Percentiles rank a stretch among this genome's conserved stretches.
phyloP scores from a whole-genome alignment of 1,284 basidiomycete genomes.

The Schizophyllum commune region DNA sequence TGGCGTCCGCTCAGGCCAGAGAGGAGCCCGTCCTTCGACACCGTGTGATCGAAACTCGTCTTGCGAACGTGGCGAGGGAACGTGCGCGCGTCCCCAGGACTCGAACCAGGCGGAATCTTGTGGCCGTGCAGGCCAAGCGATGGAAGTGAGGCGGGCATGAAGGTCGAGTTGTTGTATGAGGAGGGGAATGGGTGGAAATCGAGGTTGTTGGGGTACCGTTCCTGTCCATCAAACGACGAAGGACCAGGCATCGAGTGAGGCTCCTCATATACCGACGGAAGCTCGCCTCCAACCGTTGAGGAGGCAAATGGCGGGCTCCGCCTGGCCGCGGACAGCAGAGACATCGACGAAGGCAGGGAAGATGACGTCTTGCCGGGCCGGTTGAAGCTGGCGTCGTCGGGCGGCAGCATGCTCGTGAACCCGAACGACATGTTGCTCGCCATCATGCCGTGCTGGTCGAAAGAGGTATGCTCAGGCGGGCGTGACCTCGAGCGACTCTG shows the following conservation, averaged over 20 bases:
- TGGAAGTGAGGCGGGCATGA: conserved; percentile 62
- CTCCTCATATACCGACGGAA: conserved; percentile 55
- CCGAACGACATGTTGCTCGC: conserved; percentile 9
- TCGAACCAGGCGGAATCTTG: conserved; percentile 31
- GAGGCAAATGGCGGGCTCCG: conserved; percentile 36
- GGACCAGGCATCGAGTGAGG: conserved; percentile 23
- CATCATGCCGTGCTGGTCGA: conserved; percentile 29
- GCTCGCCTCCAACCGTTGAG: conserved; percentile 28
- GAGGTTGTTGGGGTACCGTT: conserved; percentile 29
- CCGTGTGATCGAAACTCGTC: conserved; percentile 89
- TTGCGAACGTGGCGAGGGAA: conserved; percentile 83
- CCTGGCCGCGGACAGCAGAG: conserved; percentile 39
- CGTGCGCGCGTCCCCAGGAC: conserved; percentile 36
- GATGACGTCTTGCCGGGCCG: conserved; percentile 12
- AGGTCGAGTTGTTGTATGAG: conserved; percentile 40
- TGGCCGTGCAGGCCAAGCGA: conserved; percentile 53
- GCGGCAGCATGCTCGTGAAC: conserved; percentile 11
- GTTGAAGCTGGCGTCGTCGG: background rate
- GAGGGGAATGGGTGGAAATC: conserved; percentile 34
- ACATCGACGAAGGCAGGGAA: conserved; percentile 35
- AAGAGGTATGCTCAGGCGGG: conserved; percentile 43
- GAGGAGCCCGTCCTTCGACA: conserved; percentile 58
- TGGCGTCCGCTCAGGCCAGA: conserved; percentile 53
- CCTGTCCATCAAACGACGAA: conserved; percentile 23
- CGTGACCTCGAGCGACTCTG: conserved; percentile 68